A percentile compares a stretch with the other conserved stretches of the same genome.
These are phyloP conservation scores for Salix exigua DNA, from an alignment of 345 rosid species.

Conservation along the genomic window DNA sequence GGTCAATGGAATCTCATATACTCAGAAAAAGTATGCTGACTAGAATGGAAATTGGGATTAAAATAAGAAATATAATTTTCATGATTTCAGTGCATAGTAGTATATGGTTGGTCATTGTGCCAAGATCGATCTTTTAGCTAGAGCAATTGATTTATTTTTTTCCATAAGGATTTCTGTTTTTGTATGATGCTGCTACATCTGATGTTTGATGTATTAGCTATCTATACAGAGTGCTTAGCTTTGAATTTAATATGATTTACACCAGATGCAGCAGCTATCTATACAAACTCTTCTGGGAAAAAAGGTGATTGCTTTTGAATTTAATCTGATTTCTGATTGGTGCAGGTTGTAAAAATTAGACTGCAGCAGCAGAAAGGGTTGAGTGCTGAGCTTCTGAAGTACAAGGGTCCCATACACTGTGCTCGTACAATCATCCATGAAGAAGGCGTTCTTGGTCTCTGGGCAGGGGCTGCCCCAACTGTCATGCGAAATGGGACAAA, in stretches of 20 bases:
- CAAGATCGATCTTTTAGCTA: neutral
- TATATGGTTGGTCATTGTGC: too few species aligned
- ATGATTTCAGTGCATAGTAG: neutral
- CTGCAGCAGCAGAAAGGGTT: slow-evolving; percentile 92
- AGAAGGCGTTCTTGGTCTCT: slow-evolving; percentile 78
- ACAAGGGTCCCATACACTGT: slow-evolving; percentile 91
- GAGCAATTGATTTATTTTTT: neutral
- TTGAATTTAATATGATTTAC: neutral
- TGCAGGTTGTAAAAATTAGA: slow-evolving; percentile 90
- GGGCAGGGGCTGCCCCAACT: slow-evolving; percentile 97
- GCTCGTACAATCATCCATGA: slow-evolving; percentile 60
- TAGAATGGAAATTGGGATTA: neutral
- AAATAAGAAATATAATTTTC: neutral
- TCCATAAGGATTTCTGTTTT: neutral
- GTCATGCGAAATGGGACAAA: slow-evolving; percentile 97
- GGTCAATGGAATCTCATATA: neutral
- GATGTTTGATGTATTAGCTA: too few species aligned
- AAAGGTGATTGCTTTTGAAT: slow-evolving; percentile 1
- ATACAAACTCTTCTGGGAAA: neutral
- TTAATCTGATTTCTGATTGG: slow-evolving; percentile 18
- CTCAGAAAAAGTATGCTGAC: neutral
- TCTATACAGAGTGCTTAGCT: too few species aligned
- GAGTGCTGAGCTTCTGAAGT: slow-evolving; percentile 71
- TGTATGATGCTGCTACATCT: too few species aligned
- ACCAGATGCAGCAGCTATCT: neutral